phyloP scores from a whole-genome alignment of 2,329 filamentous ascomycete genomes.

The Grosmannia serpens region DNA sequence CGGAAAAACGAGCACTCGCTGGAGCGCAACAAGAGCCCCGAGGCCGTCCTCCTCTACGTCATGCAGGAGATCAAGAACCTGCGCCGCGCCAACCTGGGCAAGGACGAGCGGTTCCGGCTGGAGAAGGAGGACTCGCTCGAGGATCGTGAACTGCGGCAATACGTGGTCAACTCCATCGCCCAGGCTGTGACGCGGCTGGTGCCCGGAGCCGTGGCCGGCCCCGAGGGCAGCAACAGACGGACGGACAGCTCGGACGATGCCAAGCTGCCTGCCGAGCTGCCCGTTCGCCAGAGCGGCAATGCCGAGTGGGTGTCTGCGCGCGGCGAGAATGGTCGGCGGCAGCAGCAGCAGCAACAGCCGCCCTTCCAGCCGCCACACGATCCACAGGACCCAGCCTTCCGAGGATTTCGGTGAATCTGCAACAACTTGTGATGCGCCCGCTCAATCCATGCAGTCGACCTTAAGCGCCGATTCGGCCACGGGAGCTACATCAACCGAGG shows the following conservation, averaged over 20 bases:
- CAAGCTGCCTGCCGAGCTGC: constrained; percentile 50
- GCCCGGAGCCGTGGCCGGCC: constrained; percentile 27
- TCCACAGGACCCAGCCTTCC: constrained; percentile 13
- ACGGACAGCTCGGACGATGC: constrained; percentile 35
- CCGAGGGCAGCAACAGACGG: constrained; percentile 13
- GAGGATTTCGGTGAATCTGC: constrained; percentile 6
- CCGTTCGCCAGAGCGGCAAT: constrained; percentile 27
- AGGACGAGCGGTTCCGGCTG: constrained; percentile 71
- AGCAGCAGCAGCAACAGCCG: constrained; percentile 10
- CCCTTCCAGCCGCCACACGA: constrained; percentile 9
- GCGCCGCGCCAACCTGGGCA: constrained; percentile 72
- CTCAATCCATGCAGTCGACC: neutral
- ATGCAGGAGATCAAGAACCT: constrained; percentile 82
- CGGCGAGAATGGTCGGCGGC: constrained; percentile 20
- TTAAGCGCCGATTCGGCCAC: neutral
- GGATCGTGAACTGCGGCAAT: constrained; percentile 61
- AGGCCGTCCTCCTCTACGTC: constrained; percentile 84
- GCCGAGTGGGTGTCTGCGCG: constrained; percentile 25
- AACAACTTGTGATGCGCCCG: neutral
- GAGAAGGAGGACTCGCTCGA: constrained; percentile 72
- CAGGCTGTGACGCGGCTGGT: constrained; percentile 60
- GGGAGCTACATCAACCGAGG: neutral
- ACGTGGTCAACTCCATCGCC: constrained; percentile 63
- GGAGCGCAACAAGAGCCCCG: constrained; percentile 69
- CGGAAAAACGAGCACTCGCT: constrained; percentile 61